These are phyloP conservation scores for Beta lomatogona DNA, from an alignment of 179 eudicot genomes.

Conservation along the genomic window DNA sequence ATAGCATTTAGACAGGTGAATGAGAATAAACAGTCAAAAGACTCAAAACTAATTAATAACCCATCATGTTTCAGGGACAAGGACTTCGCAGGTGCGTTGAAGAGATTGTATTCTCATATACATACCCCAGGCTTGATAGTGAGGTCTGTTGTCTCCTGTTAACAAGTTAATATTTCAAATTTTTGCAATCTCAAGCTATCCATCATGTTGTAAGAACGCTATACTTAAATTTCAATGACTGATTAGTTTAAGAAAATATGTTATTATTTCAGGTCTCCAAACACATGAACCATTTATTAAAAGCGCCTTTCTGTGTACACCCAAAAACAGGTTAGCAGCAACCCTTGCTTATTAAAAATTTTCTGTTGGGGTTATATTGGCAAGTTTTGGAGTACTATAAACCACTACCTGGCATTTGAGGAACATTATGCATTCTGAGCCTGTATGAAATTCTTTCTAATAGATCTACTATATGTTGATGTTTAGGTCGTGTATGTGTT, in stretches of 20 bases:
- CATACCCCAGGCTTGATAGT: slow-evolving; percentile 95
- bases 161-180: not conserved
- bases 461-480: slow-evolving; percentile 12
- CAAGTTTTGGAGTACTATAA: not conserved
- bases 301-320: slow-evolving; percentile 93
- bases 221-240: not conserved
- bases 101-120: slow-evolving; percentile 75
- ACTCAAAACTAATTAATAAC: not conserved
- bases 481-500: slow-evolving; percentile 80
- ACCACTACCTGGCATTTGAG: not conserved
- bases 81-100: slow-evolving; percentile 77
- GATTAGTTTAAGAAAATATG: not conserved
- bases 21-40: not conserved
- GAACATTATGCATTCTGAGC: not conserved
- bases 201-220: not conserved
- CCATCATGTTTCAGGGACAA: slow-evolving; percentile 46
- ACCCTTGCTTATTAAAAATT: not conserved
- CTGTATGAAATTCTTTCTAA: not conserved
- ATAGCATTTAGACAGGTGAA: not conserved
- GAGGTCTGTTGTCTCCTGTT: slow-evolving; percentile 50
- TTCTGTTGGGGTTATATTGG: not conserved
- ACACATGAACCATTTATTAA: slow-evolving; percentile 93
- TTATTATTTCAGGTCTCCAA: slow-evolving; percentile 70
- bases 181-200: not conserved
- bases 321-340: slow-evolving; percentile 79